These are phyloP conservation scores for Fomitopsis serialis DNA, from an alignment of 768 basidiomycete genomes.

Conservation along the genomic window DNA sequence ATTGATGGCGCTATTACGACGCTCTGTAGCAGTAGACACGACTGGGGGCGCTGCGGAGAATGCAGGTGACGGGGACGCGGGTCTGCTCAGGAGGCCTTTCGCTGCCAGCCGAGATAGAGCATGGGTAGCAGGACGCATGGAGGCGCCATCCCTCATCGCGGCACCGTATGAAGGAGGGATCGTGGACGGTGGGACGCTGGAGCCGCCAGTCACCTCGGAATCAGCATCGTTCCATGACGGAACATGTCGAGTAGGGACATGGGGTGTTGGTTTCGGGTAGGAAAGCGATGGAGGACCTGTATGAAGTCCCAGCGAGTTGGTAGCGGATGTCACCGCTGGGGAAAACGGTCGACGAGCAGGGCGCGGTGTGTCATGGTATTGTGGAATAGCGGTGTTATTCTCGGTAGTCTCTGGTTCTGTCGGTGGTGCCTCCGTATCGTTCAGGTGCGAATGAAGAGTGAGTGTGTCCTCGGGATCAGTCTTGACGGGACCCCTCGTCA, in stretches of 20 bases:
- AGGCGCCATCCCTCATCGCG: constrained; percentile 24
- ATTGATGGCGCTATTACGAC: constrained; percentile 48
- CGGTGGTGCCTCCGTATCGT: constrained; percentile 22
- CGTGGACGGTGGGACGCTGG: constrained; percentile 29
- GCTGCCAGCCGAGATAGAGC: not conserved
- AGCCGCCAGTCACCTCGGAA: constrained; percentile 32
- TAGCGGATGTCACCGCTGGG: constrained; percentile 10
- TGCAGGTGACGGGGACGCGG: constrained; percentile 4
- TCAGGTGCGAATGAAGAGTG: constrained; percentile 39
- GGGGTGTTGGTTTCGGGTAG: constrained; percentile 3
- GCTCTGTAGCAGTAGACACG: constrained; percentile 19
- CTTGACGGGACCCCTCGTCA: constrained; percentile 10
- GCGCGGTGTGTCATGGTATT: constrained; percentile 14
- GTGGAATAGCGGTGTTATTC: not conserved
- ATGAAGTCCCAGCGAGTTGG: constrained; percentile 26
- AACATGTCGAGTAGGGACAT: constrained; percentile 8
- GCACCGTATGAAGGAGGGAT: constrained; percentile 48
- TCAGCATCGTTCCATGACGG: constrained; percentile 30
- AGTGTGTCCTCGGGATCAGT: constrained; percentile 29
- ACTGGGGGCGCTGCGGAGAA: not conserved
- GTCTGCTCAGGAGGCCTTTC: constrained; percentile 5
- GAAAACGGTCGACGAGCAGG: constrained; percentile 15
- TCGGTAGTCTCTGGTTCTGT: constrained; percentile 2
- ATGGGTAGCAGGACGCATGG: constrained; percentile 6
- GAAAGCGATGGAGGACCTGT: constrained; percentile 10